These are phyloP conservation scores for Botryotinia narcissicola DNA, from an alignment of 2,329 filamentous ascomycete species.

Conservation along the genomic window DNA sequence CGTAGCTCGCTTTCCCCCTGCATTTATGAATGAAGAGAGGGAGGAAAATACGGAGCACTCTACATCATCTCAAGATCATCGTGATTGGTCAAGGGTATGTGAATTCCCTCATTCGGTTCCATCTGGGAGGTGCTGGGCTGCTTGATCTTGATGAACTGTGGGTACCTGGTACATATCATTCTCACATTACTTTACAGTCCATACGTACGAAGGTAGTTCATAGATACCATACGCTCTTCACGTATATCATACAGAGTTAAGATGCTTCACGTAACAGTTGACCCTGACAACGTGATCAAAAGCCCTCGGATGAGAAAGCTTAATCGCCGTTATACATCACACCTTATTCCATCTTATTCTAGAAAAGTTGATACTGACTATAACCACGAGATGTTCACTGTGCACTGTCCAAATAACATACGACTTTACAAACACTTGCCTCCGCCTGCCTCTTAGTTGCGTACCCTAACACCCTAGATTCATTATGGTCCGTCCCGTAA, in stretches of 20 bases:
- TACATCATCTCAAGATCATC: background rate
- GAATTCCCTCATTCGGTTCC: background rate
- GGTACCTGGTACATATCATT: background rate
- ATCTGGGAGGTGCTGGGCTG: background rate
- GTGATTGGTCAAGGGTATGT: background rate
- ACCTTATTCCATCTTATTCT: background rate
- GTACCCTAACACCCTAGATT: background rate
- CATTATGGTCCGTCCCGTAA: background rate
- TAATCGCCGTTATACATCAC: background rate
- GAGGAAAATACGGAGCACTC: background rate
- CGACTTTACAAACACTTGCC: background rate
- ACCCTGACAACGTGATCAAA: background rate
- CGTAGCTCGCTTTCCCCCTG: constrained; percentile 1
- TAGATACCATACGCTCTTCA: background rate
- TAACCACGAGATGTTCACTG: background rate
- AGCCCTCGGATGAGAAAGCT: background rate
- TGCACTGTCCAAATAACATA: background rate
- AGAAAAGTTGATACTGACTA: background rate
- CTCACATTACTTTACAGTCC: too few species aligned
- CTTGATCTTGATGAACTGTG: background rate
- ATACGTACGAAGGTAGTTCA: background rate
- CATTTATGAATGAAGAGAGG: background rate
- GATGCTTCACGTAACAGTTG: background rate
- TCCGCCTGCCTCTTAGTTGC: background rate
- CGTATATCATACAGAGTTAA: background rate